These are phyloP conservation scores for Begonia fuchsioides DNA, from an alignment of 306 rosid genomes.

Conservation along the genomic window DNA sequence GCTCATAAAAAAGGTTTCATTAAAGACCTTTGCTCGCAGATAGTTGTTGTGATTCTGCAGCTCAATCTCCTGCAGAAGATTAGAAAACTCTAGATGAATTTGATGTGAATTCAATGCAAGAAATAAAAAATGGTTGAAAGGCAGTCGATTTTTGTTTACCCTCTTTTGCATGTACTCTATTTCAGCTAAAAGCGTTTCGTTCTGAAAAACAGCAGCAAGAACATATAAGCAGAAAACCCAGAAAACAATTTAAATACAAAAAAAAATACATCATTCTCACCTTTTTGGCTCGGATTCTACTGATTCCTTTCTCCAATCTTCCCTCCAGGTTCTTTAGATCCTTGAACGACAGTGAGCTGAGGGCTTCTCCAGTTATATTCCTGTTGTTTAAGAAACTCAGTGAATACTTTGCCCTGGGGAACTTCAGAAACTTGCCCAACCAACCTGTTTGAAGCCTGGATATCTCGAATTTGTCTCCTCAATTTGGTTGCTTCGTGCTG, in stretches of 20 bases:
- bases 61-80: slow-evolving; percentile 59
- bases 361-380: slow-evolving; percentile 86
- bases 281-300: slow-evolving; percentile 84
- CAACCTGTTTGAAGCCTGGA: slow-evolving; percentile 77
- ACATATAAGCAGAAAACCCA: not conserved
- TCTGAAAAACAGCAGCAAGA: slow-evolving; percentile 20
- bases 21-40: slow-evolving; percentile 61
- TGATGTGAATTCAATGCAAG: no score
- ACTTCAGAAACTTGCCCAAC: slow-evolving; percentile 14
- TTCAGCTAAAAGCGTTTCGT: slow-evolving; percentile 67
- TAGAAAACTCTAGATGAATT: no score
- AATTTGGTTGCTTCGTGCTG: slow-evolving; percentile 85
- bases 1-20: slow-evolving; percentile 5
- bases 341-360: slow-evolving; percentile 49
- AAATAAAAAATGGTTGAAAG: not conserved
- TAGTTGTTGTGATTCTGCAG: slow-evolving; percentile 73
- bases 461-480: slow-evolving; percentile 72
- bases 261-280: no score
- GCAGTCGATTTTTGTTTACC: slow-evolving; percentile 44
- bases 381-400: slow-evolving; percentile 12
- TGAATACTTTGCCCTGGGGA: no score
- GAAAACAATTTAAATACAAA: not conserved
- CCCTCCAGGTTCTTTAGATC: slow-evolving; percentile 82
- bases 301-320: slow-evolving; percentile 87
- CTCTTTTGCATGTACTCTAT: slow-evolving; percentile 91